phyloP scores from a whole-genome alignment of 352 stramenopile species.

The Chrysophaeum taylorii region DNA sequence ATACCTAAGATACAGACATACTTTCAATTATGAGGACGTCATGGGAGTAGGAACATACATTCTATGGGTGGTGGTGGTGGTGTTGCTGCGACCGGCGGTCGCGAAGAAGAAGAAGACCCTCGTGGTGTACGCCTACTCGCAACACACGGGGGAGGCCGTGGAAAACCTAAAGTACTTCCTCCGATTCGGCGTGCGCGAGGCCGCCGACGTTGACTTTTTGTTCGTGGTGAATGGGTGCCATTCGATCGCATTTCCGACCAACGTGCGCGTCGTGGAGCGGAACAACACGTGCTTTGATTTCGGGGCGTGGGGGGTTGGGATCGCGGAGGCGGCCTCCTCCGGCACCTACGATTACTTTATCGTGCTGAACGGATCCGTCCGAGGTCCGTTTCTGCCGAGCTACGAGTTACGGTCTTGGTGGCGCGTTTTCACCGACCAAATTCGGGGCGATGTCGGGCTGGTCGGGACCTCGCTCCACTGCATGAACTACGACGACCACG shows the following conservation, averaged over 20 bases:
- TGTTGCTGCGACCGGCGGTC: no score
- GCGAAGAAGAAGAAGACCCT: constrained; percentile 11
- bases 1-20: no score
- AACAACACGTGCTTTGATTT: constrained; percentile 16
- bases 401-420: constrained; percentile 5
- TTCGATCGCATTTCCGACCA: background rate
- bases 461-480: constrained; percentile 5
- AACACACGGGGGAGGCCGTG: background rate
- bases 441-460: background rate
- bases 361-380: constrained; percentile 3
- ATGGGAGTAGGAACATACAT: no score
- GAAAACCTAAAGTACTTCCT: constrained; percentile 3
- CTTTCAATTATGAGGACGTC: no score
- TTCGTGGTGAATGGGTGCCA: constrained; percentile 14
- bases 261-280: background rate
- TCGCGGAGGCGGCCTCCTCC: background rate
- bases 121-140: constrained; percentile 7
- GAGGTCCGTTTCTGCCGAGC: constrained; percentile 1
- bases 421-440: background rate
- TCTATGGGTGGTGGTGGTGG: no score
- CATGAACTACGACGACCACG: background rate
- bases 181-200: background rate
- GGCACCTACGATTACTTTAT: background rate
- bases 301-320: background rate
- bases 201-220: background rate